phyloP scores from a whole-genome alignment of 2,329 filamentous ascomycete species.

The Ceratocystis papillata region DNA sequence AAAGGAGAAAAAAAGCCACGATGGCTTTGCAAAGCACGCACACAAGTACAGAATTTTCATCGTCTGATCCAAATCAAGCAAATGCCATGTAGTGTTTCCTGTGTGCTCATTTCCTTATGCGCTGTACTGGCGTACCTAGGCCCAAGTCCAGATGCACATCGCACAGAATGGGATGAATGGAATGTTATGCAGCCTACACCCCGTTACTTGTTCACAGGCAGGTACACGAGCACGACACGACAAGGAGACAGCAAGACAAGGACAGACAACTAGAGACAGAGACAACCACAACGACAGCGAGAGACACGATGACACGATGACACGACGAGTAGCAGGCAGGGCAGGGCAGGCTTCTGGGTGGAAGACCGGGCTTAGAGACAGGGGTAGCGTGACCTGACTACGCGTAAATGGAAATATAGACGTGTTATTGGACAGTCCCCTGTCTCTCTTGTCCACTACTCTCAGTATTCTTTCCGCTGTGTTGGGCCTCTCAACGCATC shows the following conservation, averaged over 20 bases:
- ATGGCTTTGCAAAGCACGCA: no score
- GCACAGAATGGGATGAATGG: no score
- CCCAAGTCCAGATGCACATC: no score
- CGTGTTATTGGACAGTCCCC: neutral
- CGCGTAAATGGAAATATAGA: no score
- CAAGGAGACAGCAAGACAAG: no score
- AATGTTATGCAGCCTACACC: neutral
- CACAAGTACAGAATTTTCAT: no score
- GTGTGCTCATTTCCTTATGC: no score
- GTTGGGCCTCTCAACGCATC: neutral
- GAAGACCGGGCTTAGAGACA: neutral
- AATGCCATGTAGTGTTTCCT: no score
- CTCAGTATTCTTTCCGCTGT: neutral
- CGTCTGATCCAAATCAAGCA: no score
- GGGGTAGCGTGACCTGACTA: no score
- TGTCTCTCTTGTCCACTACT: neutral
- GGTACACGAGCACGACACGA: constrained; percentile 1
- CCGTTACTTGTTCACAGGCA: neutral
- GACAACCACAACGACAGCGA: neutral
- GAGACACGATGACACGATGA: neutral
- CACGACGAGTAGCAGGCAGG: neutral
- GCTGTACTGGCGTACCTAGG: no score
- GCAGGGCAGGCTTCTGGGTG: neutral
- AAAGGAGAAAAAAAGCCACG: neutral
- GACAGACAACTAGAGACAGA: no score